Conservation (phyloP, 495 filamentous ascomycete species). For the Glonium stellatum region DNA sequence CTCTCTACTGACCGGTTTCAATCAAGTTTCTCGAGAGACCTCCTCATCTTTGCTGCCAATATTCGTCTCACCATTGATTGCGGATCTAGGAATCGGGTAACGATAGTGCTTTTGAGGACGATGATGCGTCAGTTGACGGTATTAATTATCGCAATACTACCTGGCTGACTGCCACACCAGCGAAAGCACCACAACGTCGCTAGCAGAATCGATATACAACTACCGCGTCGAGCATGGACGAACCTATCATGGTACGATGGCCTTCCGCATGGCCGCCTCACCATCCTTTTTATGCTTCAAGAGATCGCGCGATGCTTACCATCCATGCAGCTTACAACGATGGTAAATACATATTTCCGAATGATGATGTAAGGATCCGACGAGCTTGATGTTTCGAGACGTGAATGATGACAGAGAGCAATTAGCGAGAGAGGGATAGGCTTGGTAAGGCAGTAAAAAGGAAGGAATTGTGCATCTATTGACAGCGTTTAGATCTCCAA, state of each 20-base stretch:
- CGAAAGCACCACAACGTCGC: conserved; percentile 24
- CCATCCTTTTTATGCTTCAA: background rate
- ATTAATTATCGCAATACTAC: background rate
- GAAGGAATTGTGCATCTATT: background rate
- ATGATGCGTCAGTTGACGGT: background rate
- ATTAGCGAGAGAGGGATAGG: conserved; percentile 36
- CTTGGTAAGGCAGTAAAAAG: conserved; percentile 3
- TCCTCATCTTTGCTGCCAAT: background rate
- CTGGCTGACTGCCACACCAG: conserved; percentile 2
- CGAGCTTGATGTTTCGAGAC: background rate
- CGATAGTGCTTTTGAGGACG: conserved; percentile 2
- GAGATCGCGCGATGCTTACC: conserved; percentile 2
- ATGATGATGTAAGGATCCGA: conserved; percentile 41
- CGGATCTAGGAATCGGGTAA: background rate
- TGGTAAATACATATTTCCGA: conserved; percentile 40
- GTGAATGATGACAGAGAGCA: background rate
- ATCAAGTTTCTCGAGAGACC: background rate
- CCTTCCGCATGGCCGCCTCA: background rate
- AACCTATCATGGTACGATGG: conserved; percentile 30
- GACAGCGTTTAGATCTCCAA: conserved; percentile 46
- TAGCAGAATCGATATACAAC: conserved; percentile 29
- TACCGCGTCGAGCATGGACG: conserved; percentile 30
- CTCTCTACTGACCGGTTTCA: background rate
- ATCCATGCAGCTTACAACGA: conserved; percentile 26
- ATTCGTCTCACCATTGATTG: background rate